Evolutionary conservation across 352 stramenopile genomes (phyloP).

Genomic region (Pythium diclinum): DNA sequence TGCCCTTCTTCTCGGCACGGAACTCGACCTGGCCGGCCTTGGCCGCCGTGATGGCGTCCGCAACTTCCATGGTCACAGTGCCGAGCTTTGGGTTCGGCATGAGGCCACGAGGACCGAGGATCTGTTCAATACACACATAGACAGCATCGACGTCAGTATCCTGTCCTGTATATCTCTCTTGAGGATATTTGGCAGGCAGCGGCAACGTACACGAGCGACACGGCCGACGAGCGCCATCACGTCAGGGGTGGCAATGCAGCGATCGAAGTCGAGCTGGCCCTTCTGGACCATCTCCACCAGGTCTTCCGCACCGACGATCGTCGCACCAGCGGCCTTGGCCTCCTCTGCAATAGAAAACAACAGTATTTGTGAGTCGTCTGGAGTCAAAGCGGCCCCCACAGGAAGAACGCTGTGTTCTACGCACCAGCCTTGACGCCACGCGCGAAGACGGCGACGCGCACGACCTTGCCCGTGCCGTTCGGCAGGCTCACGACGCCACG

Average conservation of each 20-base stretch:
- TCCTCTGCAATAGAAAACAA: constrained; percentile 47
- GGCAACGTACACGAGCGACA: constrained; percentile 73
- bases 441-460: constrained; percentile 90
- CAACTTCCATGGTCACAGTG: constrained; percentile 92
- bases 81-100: constrained; percentile 98
- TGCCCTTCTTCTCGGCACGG: constrained; percentile 88
- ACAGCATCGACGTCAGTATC: background rate
- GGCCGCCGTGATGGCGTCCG: constrained; percentile 73
- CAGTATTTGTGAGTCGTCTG: too few species aligned
- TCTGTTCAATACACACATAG: constrained; percentile 19
- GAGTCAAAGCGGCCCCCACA: background rate
- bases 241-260: constrained; percentile 90
- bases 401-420: background rate
- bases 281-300: constrained; percentile 88
- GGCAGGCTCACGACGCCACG: constrained; percentile 83
- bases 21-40: constrained; percentile 87
- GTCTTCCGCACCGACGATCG: constrained; percentile 89
- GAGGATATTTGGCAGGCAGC: background rate
- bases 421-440: constrained; percentile 74
- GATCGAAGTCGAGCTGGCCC: constrained; percentile 89
- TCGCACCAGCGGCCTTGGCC: constrained; percentile 84
- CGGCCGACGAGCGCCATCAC: constrained; percentile 92
- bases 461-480: constrained; percentile 83
- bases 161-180: background rate
- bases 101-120: constrained; percentile 94